phyloP scores from a whole-genome alignment of 2,329 filamentous ascomycete genomes.

The Epichloe amarillans region DNA sequence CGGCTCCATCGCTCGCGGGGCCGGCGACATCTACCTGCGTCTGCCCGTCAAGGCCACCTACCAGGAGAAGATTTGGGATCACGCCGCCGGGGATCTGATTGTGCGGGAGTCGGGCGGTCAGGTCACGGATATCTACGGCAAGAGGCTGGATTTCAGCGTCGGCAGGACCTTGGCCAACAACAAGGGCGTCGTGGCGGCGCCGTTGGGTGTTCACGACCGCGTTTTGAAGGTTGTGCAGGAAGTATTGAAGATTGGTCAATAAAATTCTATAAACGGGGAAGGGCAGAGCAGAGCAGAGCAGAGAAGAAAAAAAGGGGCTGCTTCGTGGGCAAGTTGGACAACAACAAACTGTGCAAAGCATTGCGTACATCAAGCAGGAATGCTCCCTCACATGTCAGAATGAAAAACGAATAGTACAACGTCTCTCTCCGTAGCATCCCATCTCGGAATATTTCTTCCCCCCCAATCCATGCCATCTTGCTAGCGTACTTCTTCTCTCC shows the following conservation, averaged over 20 bases:
- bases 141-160: conserved; percentile 70
- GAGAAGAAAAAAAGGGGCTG: not conserved
- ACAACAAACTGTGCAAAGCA: too few species aligned
- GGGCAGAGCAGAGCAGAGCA: not conserved
- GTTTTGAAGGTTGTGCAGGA: conserved; percentile 74
- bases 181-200: conserved; percentile 86
- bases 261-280: not conserved
- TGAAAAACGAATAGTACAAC: too few species aligned
- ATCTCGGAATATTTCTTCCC: too few species aligned
- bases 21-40: conserved; percentile 87
- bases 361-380: too few species aligned
- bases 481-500: too few species aligned
- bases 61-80: conserved; percentile 99
- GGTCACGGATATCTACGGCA: conserved; percentile 81
- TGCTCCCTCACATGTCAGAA: too few species aligned
- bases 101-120: conserved; percentile 86
- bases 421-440: not conserved
- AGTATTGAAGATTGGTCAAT: conserved; percentile 42
- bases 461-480: too few species aligned
- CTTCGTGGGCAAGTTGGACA: too few species aligned
- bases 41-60: conserved; percentile 77
- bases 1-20: conserved; percentile 83
- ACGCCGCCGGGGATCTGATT: conserved; percentile 87
- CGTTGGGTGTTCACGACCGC: conserved; percentile 57
- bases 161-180: conserved; percentile 80